Percentiles rank a stretch among this genome's conserved stretches.
Evolutionary conservation across 2,329 filamentous ascomycete species (phyloP).

Genomic region (Stachybotrys chlorohalonatus): DNA sequence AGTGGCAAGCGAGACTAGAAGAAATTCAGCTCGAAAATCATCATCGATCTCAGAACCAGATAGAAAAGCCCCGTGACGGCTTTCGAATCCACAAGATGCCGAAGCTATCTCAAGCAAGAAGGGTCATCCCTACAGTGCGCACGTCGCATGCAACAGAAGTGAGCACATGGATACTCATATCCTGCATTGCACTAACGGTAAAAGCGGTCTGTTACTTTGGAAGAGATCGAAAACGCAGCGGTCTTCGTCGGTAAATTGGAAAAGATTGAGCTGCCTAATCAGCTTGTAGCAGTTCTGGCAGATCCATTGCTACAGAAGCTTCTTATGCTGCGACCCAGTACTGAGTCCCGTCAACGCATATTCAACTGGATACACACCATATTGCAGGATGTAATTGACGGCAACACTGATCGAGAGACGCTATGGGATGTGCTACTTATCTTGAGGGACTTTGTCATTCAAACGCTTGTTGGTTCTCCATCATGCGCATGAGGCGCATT

Average conservation of each 20-base stretch:
- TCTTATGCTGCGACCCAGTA: constrained; percentile 52
- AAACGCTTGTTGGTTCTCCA: constrained; percentile 4
- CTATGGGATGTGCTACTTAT: constrained; percentile 46
- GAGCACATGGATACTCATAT: constrained; percentile 9
- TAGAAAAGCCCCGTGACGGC: constrained; percentile 28
- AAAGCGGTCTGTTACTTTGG: constrained; percentile 56
- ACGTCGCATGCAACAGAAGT: constrained; percentile 66
- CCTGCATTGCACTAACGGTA: constrained; percentile 3
- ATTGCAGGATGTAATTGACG: constrained; percentile 44
- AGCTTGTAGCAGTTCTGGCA: constrained; percentile 66
- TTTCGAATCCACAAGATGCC: constrained; percentile 54
- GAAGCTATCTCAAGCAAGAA: constrained; percentile 15
- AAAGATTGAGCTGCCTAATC: constrained; percentile 71
- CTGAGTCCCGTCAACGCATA: constrained; percentile 40
- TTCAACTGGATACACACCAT: constrained; percentile 50
- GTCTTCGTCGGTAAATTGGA: constrained; percentile 66
- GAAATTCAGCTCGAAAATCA: constrained; percentile 54
- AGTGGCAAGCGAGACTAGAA: constrained; percentile 63
- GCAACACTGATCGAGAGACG: constrained; percentile 37
- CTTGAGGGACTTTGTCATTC: constrained; percentile 45
- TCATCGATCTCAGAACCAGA: constrained; percentile 33
- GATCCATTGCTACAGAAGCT: constrained; percentile 75
- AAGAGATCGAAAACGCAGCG: constrained; percentile 66
- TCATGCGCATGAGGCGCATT: too few species aligned
- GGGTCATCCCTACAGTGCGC: constrained; percentile 58